Base-by-base conservation (phyloP, 257 asterid species). In the Echites panduratus region DNA sequence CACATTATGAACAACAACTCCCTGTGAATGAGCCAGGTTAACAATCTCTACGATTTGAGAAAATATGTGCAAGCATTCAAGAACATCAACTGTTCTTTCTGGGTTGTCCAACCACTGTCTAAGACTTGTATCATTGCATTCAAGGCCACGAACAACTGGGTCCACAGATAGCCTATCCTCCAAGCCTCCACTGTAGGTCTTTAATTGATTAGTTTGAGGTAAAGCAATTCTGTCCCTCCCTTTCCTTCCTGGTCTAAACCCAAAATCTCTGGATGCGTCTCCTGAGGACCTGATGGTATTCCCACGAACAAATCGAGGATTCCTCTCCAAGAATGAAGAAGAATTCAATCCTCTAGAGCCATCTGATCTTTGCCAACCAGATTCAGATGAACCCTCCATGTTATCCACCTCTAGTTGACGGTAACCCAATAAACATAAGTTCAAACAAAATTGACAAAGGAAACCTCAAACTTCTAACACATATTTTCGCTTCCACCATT, bases 41-140 rank as follows among this genome's bases (percentile, higher is more conserved):
- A 92, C 98, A 48, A 92, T 81, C 85, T 84, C 89, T 5, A 92
- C 96, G 78, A 92, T 85, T 75, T 95, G 99, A 59, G 94, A 80
- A 78, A 95, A 95, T 82, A 95, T 87, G 79, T 92, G 97, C 80
- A 92, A 73, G 81, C 99, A 92, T 50, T 95, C 98, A 19, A 84
- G 83, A 17, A 91, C 80, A 77, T 92, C 95, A 74, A 92, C 96
- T 7, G 76, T 76, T 74, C 99, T 87, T 59, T 86, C 97, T 4
- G 94, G 87, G 73, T 89, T 82, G 82, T 95, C 96, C 85, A 95
- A 77, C 99, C 96, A 95, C 80, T 92, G 95, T 71, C 99, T 85
- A 81, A 94, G 77, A 73, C 97, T 91, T 62, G 87, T 85, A 48
- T 90, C 96, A 65, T 78, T 77, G 64, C 77, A 81, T 70, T 87